phyloP scores from a whole-genome alignment of 306 rosid genomes.

The Canavalia ensiformis region DNA sequence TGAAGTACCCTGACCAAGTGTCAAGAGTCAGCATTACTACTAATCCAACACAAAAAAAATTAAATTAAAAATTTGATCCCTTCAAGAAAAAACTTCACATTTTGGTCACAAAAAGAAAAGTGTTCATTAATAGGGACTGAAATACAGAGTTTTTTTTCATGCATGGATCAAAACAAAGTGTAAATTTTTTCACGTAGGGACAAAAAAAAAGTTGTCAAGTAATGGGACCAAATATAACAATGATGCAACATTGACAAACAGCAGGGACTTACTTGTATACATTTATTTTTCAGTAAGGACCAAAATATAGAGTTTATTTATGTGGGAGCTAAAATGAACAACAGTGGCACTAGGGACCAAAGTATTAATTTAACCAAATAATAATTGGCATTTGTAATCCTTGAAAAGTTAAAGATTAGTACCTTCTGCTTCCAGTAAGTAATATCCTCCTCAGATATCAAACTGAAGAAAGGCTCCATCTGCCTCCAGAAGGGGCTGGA shows the following conservation, averaged over 20 bases:
- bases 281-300: neutral
- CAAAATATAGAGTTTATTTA: neutral
- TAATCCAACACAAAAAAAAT: neutral
- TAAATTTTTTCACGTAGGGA: neutral
- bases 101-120: neutral
- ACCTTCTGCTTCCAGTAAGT: constrained; percentile 86
- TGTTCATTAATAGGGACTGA: neutral
- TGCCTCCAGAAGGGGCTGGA: constrained; percentile 85
- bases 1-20: neutral
- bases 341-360: neutral
- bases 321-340: neutral
- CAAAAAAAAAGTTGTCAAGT: neutral
- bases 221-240: neutral
- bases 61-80: neutral
- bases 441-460: constrained; percentile 75
- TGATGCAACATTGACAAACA: neutral
- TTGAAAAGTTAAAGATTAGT: constrained; percentile 39
- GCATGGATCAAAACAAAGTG: neutral
- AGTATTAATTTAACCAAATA: neutral
- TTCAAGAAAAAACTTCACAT: neutral
- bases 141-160: neutral
- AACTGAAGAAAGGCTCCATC: constrained; percentile 85
- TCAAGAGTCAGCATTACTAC: constrained; percentile 22
- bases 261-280: neutral
- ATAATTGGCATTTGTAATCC: constrained; percentile 22